These are phyloP conservation scores for Colletotrichum caudatum DNA, from an alignment of 2,329 filamentous ascomycete species.

Conservation along the genomic window DNA sequence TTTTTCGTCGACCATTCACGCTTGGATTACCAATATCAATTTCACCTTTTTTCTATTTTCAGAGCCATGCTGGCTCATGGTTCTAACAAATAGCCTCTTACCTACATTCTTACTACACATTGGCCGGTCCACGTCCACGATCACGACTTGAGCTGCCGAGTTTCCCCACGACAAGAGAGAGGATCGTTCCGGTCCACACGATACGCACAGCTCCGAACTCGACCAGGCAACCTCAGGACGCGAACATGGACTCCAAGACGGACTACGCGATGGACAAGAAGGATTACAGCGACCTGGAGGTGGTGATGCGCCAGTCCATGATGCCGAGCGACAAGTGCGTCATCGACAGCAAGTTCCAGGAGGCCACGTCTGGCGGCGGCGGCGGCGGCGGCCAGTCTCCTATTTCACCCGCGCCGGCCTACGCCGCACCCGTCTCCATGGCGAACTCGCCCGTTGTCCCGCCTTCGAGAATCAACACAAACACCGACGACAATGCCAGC, in stretches of 20 bases:
- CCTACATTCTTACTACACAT: not conserved
- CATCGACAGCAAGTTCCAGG: not conserved
- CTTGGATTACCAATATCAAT: not conserved
- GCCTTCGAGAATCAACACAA: not conserved
- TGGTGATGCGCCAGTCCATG: conserved; percentile 10
- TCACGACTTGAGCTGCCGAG: not conserved
- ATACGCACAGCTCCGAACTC: not conserved
- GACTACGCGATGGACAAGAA: conserved; percentile 1
- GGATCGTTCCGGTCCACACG: not conserved
- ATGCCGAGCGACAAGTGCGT: conserved; percentile 3
- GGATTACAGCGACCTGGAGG: conserved; percentile 15
- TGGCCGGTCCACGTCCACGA: not conserved
- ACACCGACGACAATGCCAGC: not conserved
- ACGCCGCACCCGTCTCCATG: not conserved
- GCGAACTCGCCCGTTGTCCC: not conserved
- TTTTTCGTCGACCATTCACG: not conserved
- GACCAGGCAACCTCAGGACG: not conserved
- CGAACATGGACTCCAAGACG: not conserved
- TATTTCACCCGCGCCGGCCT: not conserved
- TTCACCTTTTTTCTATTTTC: not conserved
- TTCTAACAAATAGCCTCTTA: not conserved
- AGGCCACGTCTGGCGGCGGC: not conserved
- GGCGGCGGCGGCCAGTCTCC: not conserved
- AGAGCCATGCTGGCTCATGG: conserved; percentile 23
- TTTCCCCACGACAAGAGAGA: not conserved